Evolutionary conservation across 2,329 filamentous ascomycete species (phyloP).

Genomic region (Botrytis byssoidea): DNA sequence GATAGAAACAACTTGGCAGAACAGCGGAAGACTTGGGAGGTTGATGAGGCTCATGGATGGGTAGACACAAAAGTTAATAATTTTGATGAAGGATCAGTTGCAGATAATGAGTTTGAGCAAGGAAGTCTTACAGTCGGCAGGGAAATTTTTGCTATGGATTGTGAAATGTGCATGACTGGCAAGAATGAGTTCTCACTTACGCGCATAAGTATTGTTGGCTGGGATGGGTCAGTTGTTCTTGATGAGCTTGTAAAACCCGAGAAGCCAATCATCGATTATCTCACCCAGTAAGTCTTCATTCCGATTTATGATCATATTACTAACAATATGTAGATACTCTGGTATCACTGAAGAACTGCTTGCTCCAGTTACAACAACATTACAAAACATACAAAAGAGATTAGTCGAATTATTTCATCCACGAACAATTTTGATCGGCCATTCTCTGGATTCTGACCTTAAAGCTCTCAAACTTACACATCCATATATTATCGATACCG

Average conservation of each 20-base stretch:
- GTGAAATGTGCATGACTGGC: constrained; percentile 94
- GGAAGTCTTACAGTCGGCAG: constrained; percentile 83
- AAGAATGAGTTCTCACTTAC: constrained; percentile 79
- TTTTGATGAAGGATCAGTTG: constrained; percentile 65
- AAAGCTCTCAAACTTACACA: constrained; percentile 83
- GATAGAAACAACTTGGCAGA: constrained; percentile 54
- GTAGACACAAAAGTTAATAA: constrained; percentile 70
- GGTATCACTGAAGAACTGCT: constrained; percentile 90
- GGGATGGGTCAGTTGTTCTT: constrained; percentile 78
- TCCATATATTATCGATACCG: constrained; percentile 90
- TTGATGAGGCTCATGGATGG: constrained; percentile 66
- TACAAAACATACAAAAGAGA: constrained; percentile 76
- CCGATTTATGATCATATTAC: constrained; percentile 24
- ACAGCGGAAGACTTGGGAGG: constrained; percentile 50
- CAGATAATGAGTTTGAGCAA: constrained; percentile 69
- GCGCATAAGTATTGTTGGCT: constrained; percentile 80
- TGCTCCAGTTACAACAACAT: constrained; percentile 75
- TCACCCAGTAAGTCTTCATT: constrained; percentile 60
- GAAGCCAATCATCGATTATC: constrained; percentile 85
- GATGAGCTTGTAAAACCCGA: constrained; percentile 92
- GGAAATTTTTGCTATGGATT: constrained; percentile 79
- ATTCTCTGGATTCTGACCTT: constrained; percentile 80
- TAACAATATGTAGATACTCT: constrained; percentile 57
- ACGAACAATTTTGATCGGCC: constrained; percentile 72
- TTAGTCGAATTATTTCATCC: constrained; percentile 71